phyloP scores from a whole-genome alignment of 2,329 filamentous ascomycete species.

The Ceratocystis destructans region DNA sequence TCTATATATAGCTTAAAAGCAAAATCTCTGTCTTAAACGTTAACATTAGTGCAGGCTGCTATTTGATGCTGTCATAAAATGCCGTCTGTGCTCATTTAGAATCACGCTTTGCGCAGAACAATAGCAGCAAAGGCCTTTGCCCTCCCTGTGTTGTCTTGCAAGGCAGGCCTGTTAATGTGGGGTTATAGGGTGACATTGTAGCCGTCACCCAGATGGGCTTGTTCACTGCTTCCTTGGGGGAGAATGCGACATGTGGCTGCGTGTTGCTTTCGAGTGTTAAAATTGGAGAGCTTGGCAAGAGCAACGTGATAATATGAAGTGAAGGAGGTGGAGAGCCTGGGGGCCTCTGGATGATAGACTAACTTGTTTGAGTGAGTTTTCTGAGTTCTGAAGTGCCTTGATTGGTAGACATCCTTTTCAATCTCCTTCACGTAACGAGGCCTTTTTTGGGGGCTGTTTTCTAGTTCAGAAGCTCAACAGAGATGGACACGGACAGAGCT shows the following conservation, averaged over 20 bases:
- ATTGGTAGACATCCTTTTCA: not conserved
- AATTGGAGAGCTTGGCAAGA: not conserved
- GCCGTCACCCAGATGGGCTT: not conserved
- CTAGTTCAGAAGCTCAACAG: not conserved
- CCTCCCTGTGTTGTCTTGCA: not conserved
- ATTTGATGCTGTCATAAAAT: slow-evolving; percentile 3
- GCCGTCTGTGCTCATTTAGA: not conserved
- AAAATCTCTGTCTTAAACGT: not conserved
- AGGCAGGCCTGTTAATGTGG: not conserved
- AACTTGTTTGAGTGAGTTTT: not conserved
- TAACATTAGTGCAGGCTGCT: not conserved
- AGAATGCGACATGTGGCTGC: not conserved
- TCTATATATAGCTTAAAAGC: not conserved
- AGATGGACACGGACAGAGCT: not conserved
- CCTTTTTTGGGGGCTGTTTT: not conserved
- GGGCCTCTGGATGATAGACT: not conserved
- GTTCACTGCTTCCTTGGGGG: not conserved
- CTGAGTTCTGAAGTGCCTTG: not conserved
- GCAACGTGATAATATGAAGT: not conserved
- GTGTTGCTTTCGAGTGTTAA: not conserved
- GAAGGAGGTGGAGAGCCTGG: not conserved
- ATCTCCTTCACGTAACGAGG: not conserved
- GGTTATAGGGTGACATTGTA: not conserved
- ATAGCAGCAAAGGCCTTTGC: not conserved
- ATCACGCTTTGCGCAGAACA: not conserved